Evolutionary conservation across 202 grass and related monocot species (phyloP), one percentile per base, ranked within the genome.

Genomic region (Bolboschoenoplectus hybrid): DNA sequence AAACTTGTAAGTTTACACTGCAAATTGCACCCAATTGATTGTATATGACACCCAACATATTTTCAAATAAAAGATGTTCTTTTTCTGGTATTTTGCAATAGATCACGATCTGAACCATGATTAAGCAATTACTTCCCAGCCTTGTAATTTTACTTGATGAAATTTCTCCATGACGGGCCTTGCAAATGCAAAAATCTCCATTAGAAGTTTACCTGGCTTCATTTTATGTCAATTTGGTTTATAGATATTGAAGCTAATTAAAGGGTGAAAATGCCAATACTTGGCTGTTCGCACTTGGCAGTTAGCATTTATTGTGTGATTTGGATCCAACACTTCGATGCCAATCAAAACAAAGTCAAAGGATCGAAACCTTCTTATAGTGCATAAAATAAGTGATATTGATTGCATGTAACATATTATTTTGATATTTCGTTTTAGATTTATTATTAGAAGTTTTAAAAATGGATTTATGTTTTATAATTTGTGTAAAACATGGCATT

Each of bases 361-460:
- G 19, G n/a, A 71, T 71, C 7, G 1, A 35, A 64, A 64, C 26
- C 26, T 12, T 69, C 43, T 7, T 69, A 13, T 56, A 55, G 6
- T 69, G 5, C 39, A 44, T 69, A 69, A 34, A 44, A 69, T 14
- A 69, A 43, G 66, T 69, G 38, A 40, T 68, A 16, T 40, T 20
- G n/a, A 68, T 19, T 73, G 16, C 66, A 70, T 50, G 7, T 62
- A 83, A 17, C 7, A 4, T 47, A 43, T 71, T 81, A 14, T 81
- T 87, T 79, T 67, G 85, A 84, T 76, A 9, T 53, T 43, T 82
- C 5, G 40, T 85, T 86, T 80, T 68, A 87, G 5, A 74, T 82
- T 79, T 86, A 82, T 74, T 81, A 35, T 74, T 85, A 26, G 26
- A 80, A 14, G 73, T 47, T 85, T 70, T 32, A 69, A 73, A 92